phyloP scores from a whole-genome alignment of 2,329 filamentous ascomycete species.

The Beauveria sp. region DNA sequence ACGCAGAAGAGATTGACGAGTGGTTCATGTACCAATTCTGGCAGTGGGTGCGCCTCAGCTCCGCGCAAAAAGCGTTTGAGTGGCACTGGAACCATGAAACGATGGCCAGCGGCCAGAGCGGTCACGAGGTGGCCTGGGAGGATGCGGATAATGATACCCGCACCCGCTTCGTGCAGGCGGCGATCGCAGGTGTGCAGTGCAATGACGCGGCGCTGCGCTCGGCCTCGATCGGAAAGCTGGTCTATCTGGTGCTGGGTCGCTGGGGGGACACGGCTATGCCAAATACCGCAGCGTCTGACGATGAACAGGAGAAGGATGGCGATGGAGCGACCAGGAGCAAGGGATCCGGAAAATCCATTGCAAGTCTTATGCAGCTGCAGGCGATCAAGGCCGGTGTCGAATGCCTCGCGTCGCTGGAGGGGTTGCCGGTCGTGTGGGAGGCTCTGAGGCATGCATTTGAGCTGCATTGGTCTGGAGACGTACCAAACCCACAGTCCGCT shows the following conservation, averaged over 20 bases:
- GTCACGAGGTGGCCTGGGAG: constrained; percentile 50
- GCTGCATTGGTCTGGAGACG: constrained; percentile 44
- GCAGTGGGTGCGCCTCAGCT: constrained; percentile 72
- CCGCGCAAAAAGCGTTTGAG: constrained; percentile 70
- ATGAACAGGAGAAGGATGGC: not conserved
- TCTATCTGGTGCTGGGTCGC: constrained; percentile 59
- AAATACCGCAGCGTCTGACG: constrained; percentile 30
- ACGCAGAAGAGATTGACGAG: constrained; percentile 88
- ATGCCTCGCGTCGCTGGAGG: constrained; percentile 43
- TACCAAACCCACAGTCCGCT: constrained; percentile 25
- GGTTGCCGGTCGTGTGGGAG: constrained; percentile 44
- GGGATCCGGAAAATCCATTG: constrained; percentile 34
- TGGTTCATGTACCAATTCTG: constrained; percentile 93
- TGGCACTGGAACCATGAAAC: constrained; percentile 59
- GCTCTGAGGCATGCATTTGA: constrained; percentile 43
- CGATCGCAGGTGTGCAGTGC: constrained; percentile 37
- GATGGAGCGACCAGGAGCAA: not conserved
- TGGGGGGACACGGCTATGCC: constrained; percentile 61
- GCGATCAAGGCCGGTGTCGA: constrained; percentile 49
- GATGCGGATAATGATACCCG: constrained; percentile 51
- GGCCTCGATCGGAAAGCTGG: constrained; percentile 48
- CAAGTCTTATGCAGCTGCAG: constrained; percentile 48
- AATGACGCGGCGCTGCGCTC: constrained; percentile 41
- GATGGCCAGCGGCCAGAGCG: not conserved
- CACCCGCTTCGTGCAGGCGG: constrained; percentile 48